Percentiles rank a stretch among this genome's conserved stretches.
phyloP scores from a whole-genome alignment of 2,329 filamentous ascomycete species.

The Pestalotiopsis sp. region DNA sequence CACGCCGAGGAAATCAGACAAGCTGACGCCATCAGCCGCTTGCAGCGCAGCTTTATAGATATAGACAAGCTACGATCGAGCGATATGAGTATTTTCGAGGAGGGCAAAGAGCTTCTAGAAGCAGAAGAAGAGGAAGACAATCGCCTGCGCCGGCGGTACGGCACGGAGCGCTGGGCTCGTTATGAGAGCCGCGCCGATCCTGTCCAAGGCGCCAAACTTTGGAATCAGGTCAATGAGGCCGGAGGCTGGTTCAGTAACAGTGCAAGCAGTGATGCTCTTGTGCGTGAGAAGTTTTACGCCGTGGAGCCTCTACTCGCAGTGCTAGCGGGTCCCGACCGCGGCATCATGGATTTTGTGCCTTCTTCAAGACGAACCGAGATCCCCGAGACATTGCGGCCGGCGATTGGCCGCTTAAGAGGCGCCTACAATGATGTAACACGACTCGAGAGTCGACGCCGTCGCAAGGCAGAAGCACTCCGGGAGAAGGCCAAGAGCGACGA shows the following conservation, averaged over 20 bases:
- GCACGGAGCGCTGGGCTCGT: slow-evolving; percentile 83
- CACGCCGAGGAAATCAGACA: slow-evolving; percentile 95
- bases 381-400: slow-evolving; percentile 77
- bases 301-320: slow-evolving; percentile 76
- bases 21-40: slow-evolving; percentile 78
- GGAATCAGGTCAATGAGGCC: slow-evolving; percentile 75
- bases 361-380: slow-evolving; percentile 80
- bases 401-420: slow-evolving; percentile 75
- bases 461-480: slow-evolving; percentile 77
- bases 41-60: slow-evolving; percentile 82
- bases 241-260: slow-evolving; percentile 80
- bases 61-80: slow-evolving; percentile 86
- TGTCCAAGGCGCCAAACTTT: slow-evolving; percentile 65
- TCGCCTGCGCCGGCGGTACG: slow-evolving; percentile 73
- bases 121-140: slow-evolving; percentile 86
- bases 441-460: slow-evolving; percentile 77
- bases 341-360: slow-evolving; percentile 86
- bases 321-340: slow-evolving; percentile 77
- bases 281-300: slow-evolving; percentile 77
- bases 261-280: slow-evolving; percentile 57
- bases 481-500: slow-evolving; percentile 86
- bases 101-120: slow-evolving; percentile 77
- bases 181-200: slow-evolving; percentile 70
- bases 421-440: slow-evolving; percentile 84
- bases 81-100: slow-evolving; percentile 77